Evolutionary conservation across 2,329 filamentous ascomycete species (phyloP).

Genomic region (Curvularia eragrostidis): DNA sequence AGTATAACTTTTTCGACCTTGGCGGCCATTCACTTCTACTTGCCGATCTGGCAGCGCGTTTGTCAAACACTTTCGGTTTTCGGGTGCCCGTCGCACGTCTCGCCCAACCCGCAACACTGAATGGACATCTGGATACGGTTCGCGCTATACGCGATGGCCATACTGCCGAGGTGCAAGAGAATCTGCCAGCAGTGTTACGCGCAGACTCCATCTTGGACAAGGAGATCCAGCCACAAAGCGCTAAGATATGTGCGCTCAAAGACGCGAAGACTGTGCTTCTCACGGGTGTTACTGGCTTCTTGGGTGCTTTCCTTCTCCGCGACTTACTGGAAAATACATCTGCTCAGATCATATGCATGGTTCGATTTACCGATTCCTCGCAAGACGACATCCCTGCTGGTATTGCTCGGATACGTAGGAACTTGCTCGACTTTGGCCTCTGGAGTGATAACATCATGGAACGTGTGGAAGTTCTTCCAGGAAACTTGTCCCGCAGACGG

Average conservation of each 20-base stretch:
- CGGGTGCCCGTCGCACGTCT: constrained; percentile 74
- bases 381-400: constrained; percentile 69
- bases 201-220: constrained; percentile 71
- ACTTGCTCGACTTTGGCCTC: constrained; percentile 77
- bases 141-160: constrained; percentile 73
- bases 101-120: constrained; percentile 73
- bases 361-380: constrained; percentile 72
- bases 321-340: constrained; percentile 71
- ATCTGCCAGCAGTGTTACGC: constrained; percentile 72
- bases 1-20: constrained; percentile 81
- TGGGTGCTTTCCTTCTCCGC: constrained; percentile 76
- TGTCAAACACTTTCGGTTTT: constrained; percentile 75
- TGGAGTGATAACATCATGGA: constrained; percentile 81
- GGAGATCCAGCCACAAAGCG: constrained; percentile 67
- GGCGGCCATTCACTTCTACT: constrained; percentile 79
- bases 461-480: constrained; percentile 76
- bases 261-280: constrained; percentile 73
- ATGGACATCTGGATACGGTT: constrained; percentile 76
- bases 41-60: constrained; percentile 75
- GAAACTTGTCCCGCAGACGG: constrained; percentile 71
- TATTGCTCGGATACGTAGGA: constrained; percentile 75
- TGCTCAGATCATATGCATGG: constrained; percentile 74
- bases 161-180: constrained; percentile 75
- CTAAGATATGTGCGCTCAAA: constrained; percentile 64
- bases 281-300: constrained; percentile 77